Evolutionary conservation across 2,329 filamentous ascomycete species (phyloP).

Genomic region (Epichloe brachyelytri): DNA sequence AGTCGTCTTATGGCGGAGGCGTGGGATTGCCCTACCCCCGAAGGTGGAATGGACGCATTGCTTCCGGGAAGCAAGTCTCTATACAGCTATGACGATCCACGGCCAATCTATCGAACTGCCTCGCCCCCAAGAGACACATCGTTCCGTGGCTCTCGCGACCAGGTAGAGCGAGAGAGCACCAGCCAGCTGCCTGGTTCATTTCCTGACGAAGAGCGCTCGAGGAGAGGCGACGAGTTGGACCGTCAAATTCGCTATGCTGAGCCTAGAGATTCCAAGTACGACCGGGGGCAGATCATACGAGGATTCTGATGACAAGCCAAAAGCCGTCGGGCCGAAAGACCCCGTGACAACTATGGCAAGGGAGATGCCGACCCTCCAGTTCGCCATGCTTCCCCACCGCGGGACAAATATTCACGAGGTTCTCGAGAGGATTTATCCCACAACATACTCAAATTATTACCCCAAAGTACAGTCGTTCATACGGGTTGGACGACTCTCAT

Average conservation of each 20-base stretch:
- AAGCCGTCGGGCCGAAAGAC: background rate
- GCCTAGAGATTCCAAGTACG: slow-evolving; percentile 11
- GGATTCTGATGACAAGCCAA: background rate
- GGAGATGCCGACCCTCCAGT: slow-evolving; percentile 10
- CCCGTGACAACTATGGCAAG: background rate
- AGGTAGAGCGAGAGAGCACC: slow-evolving; percentile 17
- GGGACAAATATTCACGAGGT: slow-evolving; percentile 9
- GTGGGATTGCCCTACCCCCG: slow-evolving; percentile 25
- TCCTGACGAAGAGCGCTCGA: slow-evolving; percentile 17
- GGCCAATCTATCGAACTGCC: slow-evolving; percentile 20
- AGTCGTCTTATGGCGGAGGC: slow-evolving; percentile 18
- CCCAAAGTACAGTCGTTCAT: slow-evolving; percentile 31
- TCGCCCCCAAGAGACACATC: slow-evolving; percentile 23
- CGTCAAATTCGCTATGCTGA: slow-evolving; percentile 14
- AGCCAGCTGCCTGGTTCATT: slow-evolving; percentile 20
- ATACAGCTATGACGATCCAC: slow-evolving; percentile 28
- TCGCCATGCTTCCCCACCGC: slow-evolving; percentile 8
- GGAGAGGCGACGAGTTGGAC: slow-evolving; percentile 10
- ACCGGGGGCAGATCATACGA: slow-evolving; percentile 7
- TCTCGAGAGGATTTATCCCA: slow-evolving; percentile 15
- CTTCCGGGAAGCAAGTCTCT: slow-evolving; percentile 22
- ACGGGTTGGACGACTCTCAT: slow-evolving; percentile 11
- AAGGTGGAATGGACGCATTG: slow-evolving; percentile 24
- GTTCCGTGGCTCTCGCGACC: slow-evolving; percentile 20
- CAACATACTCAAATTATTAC: slow-evolving; percentile 31